phyloP scores from a whole-genome alignment of 352 stramenopile species.

The Globisporangium nunn region DNA sequence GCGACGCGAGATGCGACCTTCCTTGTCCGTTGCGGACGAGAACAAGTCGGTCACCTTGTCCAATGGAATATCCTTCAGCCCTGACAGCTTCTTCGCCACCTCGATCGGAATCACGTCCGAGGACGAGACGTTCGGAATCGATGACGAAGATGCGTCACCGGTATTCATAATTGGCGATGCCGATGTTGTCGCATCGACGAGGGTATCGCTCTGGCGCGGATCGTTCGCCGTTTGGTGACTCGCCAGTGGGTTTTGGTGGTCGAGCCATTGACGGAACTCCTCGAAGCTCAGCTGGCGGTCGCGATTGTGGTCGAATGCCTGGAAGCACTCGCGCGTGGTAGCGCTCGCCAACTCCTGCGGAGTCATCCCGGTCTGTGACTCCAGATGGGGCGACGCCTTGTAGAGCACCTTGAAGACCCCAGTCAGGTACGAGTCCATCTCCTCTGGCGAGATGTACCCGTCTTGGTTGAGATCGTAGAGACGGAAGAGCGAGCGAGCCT shows the following conservation, averaged over 20 bases:
- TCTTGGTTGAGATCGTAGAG: constrained; percentile 82
- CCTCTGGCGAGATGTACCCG: constrained; percentile 66
- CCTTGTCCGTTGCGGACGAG: constrained; percentile 30
- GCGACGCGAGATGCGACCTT: constrained; percentile 51
- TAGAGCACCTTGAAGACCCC: constrained; percentile 85
- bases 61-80: constrained; percentile 50
- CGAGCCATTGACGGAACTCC: constrained; percentile 74
- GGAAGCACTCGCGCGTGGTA: constrained; percentile 77
- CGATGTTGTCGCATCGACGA: not conserved
- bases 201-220: not conserved
- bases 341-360: constrained; percentile 60
- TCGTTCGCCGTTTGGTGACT: not conserved
- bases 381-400: constrained; percentile 66
- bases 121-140: constrained; percentile 7
- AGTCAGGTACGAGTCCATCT: constrained; percentile 82
- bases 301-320: constrained; percentile 64
- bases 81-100: constrained; percentile 63
- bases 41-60: constrained; percentile 62
- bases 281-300: constrained; percentile 74
- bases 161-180: not conserved
- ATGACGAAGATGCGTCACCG: not conserved
- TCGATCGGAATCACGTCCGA: constrained; percentile 47
- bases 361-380: constrained; percentile 41
- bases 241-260: constrained; percentile 37
- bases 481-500: constrained; percentile 71